Base-by-base conservation (phyloP, 495 filamentous ascomycete genomes). In the Apodospora peruviana region DNA sequence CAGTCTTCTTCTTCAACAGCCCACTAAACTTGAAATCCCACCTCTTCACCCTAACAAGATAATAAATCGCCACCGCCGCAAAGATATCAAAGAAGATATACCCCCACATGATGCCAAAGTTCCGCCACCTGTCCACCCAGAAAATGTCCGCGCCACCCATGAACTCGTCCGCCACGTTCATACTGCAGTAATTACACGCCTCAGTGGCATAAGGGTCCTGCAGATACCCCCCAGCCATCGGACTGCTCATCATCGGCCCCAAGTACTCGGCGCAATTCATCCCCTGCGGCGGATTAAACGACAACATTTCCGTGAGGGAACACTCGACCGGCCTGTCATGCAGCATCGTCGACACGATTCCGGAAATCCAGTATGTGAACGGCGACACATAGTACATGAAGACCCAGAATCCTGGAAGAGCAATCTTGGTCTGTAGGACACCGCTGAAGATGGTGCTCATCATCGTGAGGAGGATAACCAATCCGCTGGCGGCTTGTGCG, bases 301-400 rank as follows among this genome's bases (percentile, higher is more conserved):
- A 55, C 14, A 78, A 48, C 18, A 73, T 60, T 56, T 88, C 84
- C 27, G 70, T 71, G 5, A 57, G 47, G 1, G 82, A 70, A 59
- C 85, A 88, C 2, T 62, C 24, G 5, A 80, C 74, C 0, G 50
- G 25, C 2, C 69, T 66, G 5, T 76, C 75, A 14, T 79, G 69
- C 2, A 87, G 45, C 5, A 74, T 71, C 0, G 75, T 74, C 0
- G 77, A 69, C 12, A 85, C 62, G 34, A 86, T 74, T 0, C 72
- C 76, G 3, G 63, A 61, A 16, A 86, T 73, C 10, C 81, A 68
- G 57, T 87, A 87, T 1, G 79, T 83, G 39, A 88, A 77, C 0
- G 85, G 83, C 0, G 77, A 81, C 12, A 83, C 69, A 8, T 77
- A 76, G 62, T 86, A 86, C 79, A 87, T 85, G 65, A 87, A 87